phyloP scores from a whole-genome alignment of 192 early-diverging fungal genomes.

The Umbelopsis ramanniana region DNA sequence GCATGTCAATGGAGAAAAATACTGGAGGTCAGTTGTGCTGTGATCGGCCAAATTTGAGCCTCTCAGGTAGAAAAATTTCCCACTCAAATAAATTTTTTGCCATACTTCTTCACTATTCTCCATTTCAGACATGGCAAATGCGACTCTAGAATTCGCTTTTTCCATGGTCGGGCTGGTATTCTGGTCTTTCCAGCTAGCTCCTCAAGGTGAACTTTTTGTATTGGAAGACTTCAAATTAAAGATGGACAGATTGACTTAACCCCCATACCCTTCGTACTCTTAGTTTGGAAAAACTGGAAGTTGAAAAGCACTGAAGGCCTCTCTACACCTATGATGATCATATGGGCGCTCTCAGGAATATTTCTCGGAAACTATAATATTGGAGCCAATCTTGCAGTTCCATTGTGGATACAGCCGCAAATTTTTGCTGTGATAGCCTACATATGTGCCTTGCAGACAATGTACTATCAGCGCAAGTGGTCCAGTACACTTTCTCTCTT shows the following conservation, averaged over 20 bases:
- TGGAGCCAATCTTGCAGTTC: conserved; percentile 45
- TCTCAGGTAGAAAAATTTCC: conserved; percentile 1
- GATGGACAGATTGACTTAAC: no score
- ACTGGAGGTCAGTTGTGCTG: background rate
- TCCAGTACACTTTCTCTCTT: background rate
- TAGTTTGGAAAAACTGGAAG: conserved; percentile 44
- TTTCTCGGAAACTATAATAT: conserved; percentile 50
- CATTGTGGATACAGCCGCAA: conserved; percentile 52
- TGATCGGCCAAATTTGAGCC: conserved; percentile 17
- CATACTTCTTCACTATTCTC: background rate
- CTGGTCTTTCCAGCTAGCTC: conserved; percentile 56
- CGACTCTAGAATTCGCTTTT: conserved; percentile 45
- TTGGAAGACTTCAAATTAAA: no score
- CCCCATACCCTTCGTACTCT: background rate
- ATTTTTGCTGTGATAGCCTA: conserved; percentile 46
- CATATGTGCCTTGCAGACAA: conserved; percentile 42
- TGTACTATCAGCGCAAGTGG: conserved; percentile 42
- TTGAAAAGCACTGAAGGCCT: conserved; percentile 45
- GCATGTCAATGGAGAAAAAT: conserved; percentile 18
- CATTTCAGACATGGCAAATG: conserved; percentile 17
- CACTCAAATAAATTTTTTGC: background rate
- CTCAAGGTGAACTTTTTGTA: conserved; percentile 35
- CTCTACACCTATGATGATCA: conserved; percentile 42
- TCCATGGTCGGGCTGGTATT: conserved; percentile 49
- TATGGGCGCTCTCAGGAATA: conserved; percentile 44